A percentile compares a stretch with the other conserved stretches of the same genome.
phyloP scores from a whole-genome alignment of 2,329 filamentous ascomycete genomes.

The Pyricularia sp. region DNA sequence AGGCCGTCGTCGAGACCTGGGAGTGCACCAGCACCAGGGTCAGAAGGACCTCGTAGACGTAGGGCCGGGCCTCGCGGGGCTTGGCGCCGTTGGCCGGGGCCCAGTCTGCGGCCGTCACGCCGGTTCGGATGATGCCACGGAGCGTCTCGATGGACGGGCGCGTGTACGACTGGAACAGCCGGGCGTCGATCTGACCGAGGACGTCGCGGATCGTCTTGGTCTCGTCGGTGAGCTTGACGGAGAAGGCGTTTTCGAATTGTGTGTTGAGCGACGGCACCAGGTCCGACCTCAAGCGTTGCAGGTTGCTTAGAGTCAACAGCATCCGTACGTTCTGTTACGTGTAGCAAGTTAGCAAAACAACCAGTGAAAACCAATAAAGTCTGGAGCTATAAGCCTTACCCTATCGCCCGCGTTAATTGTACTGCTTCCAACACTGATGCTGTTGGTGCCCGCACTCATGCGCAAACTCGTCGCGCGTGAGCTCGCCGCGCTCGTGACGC shows the following conservation, averaged over 20 bases:
- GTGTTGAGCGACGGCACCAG: slow-evolving; percentile 79
- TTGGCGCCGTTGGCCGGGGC: slow-evolving; percentile 39
- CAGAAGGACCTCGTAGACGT: slow-evolving; percentile 80
- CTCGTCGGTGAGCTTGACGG: slow-evolving; percentile 87
- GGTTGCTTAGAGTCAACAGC: slow-evolving; percentile 85
- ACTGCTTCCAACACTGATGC: slow-evolving; percentile 12
- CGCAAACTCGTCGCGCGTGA: neutral
- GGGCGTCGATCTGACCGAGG: slow-evolving; percentile 76
- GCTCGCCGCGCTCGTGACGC: neutral
- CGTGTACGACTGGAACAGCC: slow-evolving; percentile 87
- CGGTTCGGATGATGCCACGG: slow-evolving; percentile 54
- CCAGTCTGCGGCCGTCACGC: slow-evolving; percentile 63
- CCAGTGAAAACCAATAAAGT: neutral
- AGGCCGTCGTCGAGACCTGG: slow-evolving; percentile 68
- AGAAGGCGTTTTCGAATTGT: slow-evolving; percentile 88
- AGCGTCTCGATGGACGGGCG: slow-evolving; percentile 59
- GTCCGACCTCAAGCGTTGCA: slow-evolving; percentile 68
- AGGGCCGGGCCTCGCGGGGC: slow-evolving; percentile 68
- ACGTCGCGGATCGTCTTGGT: slow-evolving; percentile 85
- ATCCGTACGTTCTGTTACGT: slow-evolving; percentile 66
- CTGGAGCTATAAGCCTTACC: slow-evolving; percentile 24
- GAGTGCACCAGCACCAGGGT: slow-evolving; percentile 82
- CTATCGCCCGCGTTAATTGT: slow-evolving; percentile 43
- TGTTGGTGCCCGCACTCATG: neutral
- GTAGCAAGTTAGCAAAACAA: neutral